A percentile compares a stretch with the other conserved stretches of the same genome.
Evolutionary conservation across 106 monocot genomes (phyloP).

Genomic region (Dioscorea zingiberensis): DNA sequence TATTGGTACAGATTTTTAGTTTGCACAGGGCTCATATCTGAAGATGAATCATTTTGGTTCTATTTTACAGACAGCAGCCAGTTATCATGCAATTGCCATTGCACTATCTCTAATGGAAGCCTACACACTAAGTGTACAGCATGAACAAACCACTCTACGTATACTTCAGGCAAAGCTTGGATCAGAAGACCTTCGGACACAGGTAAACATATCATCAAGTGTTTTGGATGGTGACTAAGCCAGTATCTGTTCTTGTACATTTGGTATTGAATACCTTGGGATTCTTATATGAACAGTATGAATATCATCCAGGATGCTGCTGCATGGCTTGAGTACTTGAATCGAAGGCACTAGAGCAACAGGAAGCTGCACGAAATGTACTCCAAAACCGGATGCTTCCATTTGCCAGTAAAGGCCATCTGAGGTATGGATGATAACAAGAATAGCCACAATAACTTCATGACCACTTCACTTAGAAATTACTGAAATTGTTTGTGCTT

Average conservation of each 20-base stretch:
- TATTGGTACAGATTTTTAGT: too few relatives aligned
- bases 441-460: too few relatives aligned
- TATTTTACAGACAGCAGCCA: constrained; percentile 82
- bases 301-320: constrained; percentile 78
- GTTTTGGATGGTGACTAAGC: neutral
- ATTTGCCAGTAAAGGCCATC: constrained; percentile 97
- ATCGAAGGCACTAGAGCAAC: constrained; percentile 82
- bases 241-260: too few relatives aligned
- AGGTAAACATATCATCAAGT: constrained; percentile 35
- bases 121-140: constrained; percentile 88
- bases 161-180: constrained; percentile 95
- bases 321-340: constrained; percentile 97
- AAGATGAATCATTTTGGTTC: neutral
- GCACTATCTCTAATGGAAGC: constrained; percentile 98
- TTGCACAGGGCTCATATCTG: too few relatives aligned
- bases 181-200: constrained; percentile 90
- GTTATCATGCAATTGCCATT: constrained; percentile 98
- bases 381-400: constrained; percentile 93
- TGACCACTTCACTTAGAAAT: too few relatives aligned
- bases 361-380: constrained; percentile 94
- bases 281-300: neutral
- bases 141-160: constrained; percentile 89
- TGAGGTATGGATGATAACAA: constrained; percentile 84
- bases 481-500: too few relatives aligned
- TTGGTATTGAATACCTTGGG: neutral